Evolutionary conservation across 2,329 filamentous ascomycete species (phyloP).

Genomic region (Aureobasidium lini): DNA sequence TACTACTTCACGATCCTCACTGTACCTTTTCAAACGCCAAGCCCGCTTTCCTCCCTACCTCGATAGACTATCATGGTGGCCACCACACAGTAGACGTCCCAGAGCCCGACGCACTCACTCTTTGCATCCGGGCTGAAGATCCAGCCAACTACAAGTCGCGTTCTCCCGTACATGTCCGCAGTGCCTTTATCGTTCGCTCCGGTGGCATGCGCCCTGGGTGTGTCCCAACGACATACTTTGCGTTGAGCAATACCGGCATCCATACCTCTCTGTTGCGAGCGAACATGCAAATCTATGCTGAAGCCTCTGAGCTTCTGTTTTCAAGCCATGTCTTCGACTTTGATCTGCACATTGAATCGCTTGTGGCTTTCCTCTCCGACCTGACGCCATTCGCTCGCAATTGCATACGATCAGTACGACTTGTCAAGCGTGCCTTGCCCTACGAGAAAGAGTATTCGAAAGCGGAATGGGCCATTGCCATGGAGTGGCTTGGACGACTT

Average conservation of each 20-base stretch:
- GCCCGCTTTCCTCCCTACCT: constrained; percentile 24
- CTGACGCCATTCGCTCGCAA: constrained; percentile 43
- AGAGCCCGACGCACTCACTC: constrained; percentile 24
- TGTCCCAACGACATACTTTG: constrained; percentile 50
- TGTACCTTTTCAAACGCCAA: constrained; percentile 18
- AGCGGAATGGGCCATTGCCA: constrained; percentile 49
- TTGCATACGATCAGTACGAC: constrained; percentile 42
- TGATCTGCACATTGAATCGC: constrained; percentile 51
- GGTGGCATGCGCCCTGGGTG: constrained; percentile 37
- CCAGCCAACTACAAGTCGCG: constrained; percentile 26
- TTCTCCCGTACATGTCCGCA: constrained; percentile 26
- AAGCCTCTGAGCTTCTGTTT: constrained; percentile 52
- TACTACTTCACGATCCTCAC: constrained; percentile 33
- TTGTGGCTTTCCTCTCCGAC: constrained; percentile 53
- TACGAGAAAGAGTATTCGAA: constrained; percentile 49
- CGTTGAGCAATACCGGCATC: constrained; percentile 31
- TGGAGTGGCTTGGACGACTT: constrained; percentile 42
- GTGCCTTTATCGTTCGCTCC: constrained; percentile 32
- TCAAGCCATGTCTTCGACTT: constrained; percentile 52
- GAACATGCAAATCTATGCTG: constrained; percentile 43
- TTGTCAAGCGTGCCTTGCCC: constrained; percentile 50
- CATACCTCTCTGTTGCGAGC: constrained; percentile 22
- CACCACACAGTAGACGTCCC: constrained; percentile 21
- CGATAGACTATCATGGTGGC: constrained; percentile 32
- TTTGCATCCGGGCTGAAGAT: constrained; percentile 39